Evolutionary conservation across 208 protist species (phyloP), one percentile per base, ranked within the genome.

Genomic region (Acanthamoeba royreba): DNA sequence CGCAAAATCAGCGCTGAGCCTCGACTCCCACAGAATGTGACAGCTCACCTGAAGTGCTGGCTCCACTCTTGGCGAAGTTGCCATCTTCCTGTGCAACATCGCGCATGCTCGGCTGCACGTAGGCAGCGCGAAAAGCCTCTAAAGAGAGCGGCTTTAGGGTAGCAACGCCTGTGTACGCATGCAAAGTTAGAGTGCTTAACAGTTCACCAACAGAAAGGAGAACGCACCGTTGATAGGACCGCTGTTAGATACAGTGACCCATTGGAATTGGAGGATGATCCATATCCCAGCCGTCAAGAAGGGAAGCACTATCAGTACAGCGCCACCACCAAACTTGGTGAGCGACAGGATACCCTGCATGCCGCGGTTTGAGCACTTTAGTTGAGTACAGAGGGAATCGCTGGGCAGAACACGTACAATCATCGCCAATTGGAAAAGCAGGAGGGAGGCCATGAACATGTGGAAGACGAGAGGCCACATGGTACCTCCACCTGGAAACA

Each of bases 391-490:
- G 40, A 8, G 61, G n/a, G 61, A 72, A 8, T 15, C 5, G 31
- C 33, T n/a, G 61, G 55, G 5, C 35, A 38, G 66, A 43, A 13
- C 28, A 47, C 69, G 38, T 47, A 81, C 79, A 33, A 88, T 38
- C 79, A 88, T 88, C 15, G 79, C 49, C 11, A 88, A 47, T 31
- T 88, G 79, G 49, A 88, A 88, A 13, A 88, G 42, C 0, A 88
- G 40, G 43, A 88, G 79, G 25, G 47, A 53, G 15, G 79, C 31
- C 79, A 88, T 88, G 43, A 88, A 63, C 47, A 63, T 53, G 49
- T 88, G 79, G 49, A 63, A 88, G 79, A 61, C 40, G 31, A 63
- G 28, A 15, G 43, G 79, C 79, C 79, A 88, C 69, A 81, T 81
- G 35, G 43, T 53, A 22, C 46, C 79, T 11, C 79, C 79, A 31